Base-by-base conservation (phyloP, 192 early-diverging fungal genomes). In the Backusella liffmaniae region DNA sequence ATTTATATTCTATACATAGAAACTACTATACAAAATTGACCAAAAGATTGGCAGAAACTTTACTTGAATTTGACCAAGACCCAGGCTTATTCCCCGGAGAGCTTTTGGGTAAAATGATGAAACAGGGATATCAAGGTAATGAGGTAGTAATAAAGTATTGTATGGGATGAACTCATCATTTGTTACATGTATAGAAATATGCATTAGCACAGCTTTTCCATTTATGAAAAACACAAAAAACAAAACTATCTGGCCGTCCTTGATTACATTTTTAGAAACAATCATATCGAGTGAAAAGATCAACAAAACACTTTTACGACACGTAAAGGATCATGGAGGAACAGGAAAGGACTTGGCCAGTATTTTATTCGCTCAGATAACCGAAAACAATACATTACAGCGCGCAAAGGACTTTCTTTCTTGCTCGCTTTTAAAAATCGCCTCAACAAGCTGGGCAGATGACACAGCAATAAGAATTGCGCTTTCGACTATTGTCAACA, bases 121-220 rank as follows among this genome's bases (percentile, higher is more conserved):
- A 65, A 21, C 73, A 74, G n/a, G 73, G 73, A 3, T 74, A 74
- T 67, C 41, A 41, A 67, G 62, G 73, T 74, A 74, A 42, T 41
- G 23, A 30, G 1, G 23, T 9, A 13, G 8, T 53, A 2, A 23
- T 53, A 7, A 23, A 13, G 42, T 15, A n/a, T 49, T 49, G 5
- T 6, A 49, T 49, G 42, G 42, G 4, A 18, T 23, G n/a, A 56
- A 10, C 23, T 56, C 18, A 56, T 21, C 7, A 56, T 56, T 56
- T 16, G 15, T 44, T 16, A 44, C 42, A 37, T 39, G 32, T 32
- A 51, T 26, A 62, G 56, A 62, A 26, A 62, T 62, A 13, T 62
- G 56, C 56, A 62, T 62, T 13, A 15, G 56, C 23, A 62, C 56
- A 62, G 23, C 56, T 12, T 26, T 62, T 62, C 56, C 56, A 1